phyloP scores from a whole-genome alignment of 768 basidiomycete genomes.

The Mycena kentingensis region DNA sequence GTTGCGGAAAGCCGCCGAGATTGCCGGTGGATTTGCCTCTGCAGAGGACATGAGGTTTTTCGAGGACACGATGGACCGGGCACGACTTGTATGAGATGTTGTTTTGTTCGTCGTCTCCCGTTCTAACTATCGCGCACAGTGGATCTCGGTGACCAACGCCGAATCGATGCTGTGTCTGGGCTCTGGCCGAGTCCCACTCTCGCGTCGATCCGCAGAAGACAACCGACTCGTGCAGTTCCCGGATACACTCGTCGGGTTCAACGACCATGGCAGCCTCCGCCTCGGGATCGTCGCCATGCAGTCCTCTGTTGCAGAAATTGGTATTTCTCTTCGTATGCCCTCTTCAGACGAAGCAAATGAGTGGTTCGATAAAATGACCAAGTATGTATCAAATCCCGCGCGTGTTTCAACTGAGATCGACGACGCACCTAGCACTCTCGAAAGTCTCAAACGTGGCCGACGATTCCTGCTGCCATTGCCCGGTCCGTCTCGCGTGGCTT shows the following conservation, averaged over 20 bases:
- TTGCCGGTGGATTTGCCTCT: slow-evolving; percentile 25
- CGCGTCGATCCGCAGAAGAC: slow-evolving; percentile 30
- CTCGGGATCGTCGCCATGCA: slow-evolving; percentile 36
- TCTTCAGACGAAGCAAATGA: slow-evolving; percentile 28
- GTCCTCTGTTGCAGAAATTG: slow-evolving; percentile 31
- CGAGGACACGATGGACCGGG: slow-evolving; percentile 34
- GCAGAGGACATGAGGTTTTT: slow-evolving; percentile 24
- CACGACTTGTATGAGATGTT: slow-evolving; percentile 35
- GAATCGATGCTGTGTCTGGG: slow-evolving; percentile 42
- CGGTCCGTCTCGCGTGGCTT: slow-evolving; percentile 23
- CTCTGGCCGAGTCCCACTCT: slow-evolving; percentile 39
- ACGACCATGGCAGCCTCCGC: slow-evolving; percentile 34
- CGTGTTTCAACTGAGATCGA: not conserved
- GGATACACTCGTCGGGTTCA: slow-evolving; percentile 25
- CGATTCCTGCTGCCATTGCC: slow-evolving; percentile 12
- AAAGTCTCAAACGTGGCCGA: slow-evolving; percentile 3
- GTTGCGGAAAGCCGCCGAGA: slow-evolving; percentile 26
- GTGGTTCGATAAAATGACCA: slow-evolving; percentile 36
- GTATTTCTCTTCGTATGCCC: slow-evolving; percentile 28
- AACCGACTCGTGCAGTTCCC: slow-evolving; percentile 32
- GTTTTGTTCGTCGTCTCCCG: not conserved
- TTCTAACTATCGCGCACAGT: slow-evolving; percentile 26
- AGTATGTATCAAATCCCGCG: slow-evolving; percentile 3
- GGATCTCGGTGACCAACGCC: slow-evolving; percentile 35
- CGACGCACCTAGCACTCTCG: slow-evolving; percentile 8